These are phyloP conservation scores for Plasmopara halstedii DNA, from an alignment of 352 stramenopile genomes.

Conservation along the genomic window DNA sequence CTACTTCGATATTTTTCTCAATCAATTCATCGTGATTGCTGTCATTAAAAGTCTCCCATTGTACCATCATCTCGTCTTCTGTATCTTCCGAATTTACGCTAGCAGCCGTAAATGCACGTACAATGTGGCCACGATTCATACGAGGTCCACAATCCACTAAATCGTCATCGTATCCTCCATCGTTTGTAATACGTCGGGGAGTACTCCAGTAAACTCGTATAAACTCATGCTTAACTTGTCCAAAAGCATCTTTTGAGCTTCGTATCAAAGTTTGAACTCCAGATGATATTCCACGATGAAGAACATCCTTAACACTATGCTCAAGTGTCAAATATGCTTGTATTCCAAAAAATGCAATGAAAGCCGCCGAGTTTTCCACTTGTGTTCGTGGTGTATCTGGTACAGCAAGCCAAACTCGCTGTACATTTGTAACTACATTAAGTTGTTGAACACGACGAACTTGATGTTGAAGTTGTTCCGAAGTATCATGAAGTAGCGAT, in stretches of 20 bases:
- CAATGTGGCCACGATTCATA: conserved; percentile 41
- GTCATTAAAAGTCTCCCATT: conserved; percentile 28
- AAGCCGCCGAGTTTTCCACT: conserved; percentile 35
- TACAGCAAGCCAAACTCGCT: conserved; percentile 40
- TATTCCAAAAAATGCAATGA: conserved; percentile 34
- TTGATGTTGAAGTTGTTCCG: conserved; percentile 46
- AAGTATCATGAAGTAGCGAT: conserved; percentile 43
- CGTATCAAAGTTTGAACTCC: conserved; percentile 31
- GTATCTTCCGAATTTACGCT: conserved; percentile 27
- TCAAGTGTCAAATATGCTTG: conserved; percentile 35
- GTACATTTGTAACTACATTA: conserved; percentile 25
- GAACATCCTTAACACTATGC: conserved; percentile 26
- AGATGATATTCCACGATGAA: conserved; percentile 31
- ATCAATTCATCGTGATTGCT: conserved; percentile 12
- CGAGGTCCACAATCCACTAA: conserved; percentile 35
- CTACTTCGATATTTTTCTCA: conserved; percentile 7
- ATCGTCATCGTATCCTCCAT: conserved; percentile 31
- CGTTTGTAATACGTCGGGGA: conserved; percentile 11
- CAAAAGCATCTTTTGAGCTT: conserved; percentile 32
- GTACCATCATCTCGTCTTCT: conserved; percentile 25
- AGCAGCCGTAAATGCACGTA: conserved; percentile 37
- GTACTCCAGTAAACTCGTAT: conserved; percentile 38
- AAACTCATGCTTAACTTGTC: conserved; percentile 47
- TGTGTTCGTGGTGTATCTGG: conserved; percentile 34
- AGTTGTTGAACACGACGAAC: conserved; percentile 42